phyloP scores from a whole-genome alignment of 1,139 yeast genomes.

The Yamadazyma taylorii region DNA sequence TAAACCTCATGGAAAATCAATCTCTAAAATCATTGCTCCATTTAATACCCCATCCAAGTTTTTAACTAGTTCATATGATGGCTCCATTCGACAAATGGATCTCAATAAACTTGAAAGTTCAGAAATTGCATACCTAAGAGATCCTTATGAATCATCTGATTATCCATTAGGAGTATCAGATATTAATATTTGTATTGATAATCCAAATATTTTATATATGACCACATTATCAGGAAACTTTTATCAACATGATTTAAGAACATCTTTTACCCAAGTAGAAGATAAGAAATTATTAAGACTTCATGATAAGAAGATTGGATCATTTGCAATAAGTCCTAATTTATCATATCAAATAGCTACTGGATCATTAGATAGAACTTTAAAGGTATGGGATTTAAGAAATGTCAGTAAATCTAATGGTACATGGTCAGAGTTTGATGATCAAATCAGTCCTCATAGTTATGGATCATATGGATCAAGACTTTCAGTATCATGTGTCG shows the following conservation, averaged over 20 bases:
- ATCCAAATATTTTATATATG: slow-evolving; percentile 57
- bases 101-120: slow-evolving; percentile 56
- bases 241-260: slow-evolving; percentile 66
- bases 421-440: slow-evolving; percentile 38
- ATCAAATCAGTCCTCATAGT: slow-evolving; percentile 47
- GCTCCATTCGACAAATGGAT: slow-evolving; percentile 74
- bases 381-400: slow-evolving; percentile 86
- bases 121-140: slow-evolving; percentile 56
- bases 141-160: slow-evolving; percentile 42
- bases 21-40: slow-evolving; percentile 62
- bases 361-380: slow-evolving; percentile 81
- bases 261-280: slow-evolving; percentile 31
- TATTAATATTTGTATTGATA: slow-evolving; percentile 48
- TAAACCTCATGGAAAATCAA: slow-evolving; percentile 73
- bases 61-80: slow-evolving; percentile 80
- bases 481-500: slow-evolving; percentile 80
- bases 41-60: slow-evolving; percentile 52
- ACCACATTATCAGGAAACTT: slow-evolving; percentile 82
- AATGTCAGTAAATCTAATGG: slow-evolving; percentile 40
- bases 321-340: slow-evolving; percentile 75
- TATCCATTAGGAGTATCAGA: slow-evolving; percentile 59
- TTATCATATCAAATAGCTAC: slow-evolving; percentile 65
- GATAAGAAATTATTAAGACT: slow-evolving; percentile 49
- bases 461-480: slow-evolving; percentile 70
- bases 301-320: slow-evolving; percentile 90